phyloP scores from a whole-genome alignment of 2,329 filamentous ascomycete species.

The Talaromyces sp. region DNA sequence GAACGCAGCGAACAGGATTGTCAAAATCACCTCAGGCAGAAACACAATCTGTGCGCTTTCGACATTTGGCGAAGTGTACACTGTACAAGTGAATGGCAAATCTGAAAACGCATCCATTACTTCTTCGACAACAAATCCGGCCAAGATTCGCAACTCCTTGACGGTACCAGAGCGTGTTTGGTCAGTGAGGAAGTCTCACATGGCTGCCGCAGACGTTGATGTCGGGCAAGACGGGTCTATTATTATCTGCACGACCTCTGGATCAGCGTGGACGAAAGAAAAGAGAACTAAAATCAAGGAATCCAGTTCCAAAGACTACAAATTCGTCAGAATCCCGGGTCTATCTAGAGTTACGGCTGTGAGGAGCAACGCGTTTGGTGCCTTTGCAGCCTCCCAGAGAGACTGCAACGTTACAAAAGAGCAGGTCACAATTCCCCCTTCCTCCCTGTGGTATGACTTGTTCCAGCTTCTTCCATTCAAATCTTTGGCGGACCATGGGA shows the following conservation, averaged over 20 bases:
- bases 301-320: constrained; percentile 78
- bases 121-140: constrained; percentile 84
- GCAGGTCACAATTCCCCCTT: constrained; percentile 62
- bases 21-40: constrained; percentile 74
- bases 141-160: constrained; percentile 80
- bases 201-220: constrained; percentile 80
- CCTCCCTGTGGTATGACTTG: constrained; percentile 70
- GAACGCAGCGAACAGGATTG: constrained; percentile 62
- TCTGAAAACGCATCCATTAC: constrained; percentile 56
- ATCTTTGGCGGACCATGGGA: constrained; percentile 49
- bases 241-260: constrained; percentile 86
- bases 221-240: constrained; percentile 92
- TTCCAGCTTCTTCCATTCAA: constrained; percentile 64
- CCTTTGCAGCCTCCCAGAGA: constrained; percentile 80
- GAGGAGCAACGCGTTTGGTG: constrained; percentile 81
- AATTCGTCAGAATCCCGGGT: constrained; percentile 85
- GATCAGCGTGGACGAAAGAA: constrained; percentile 86
- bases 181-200: constrained; percentile 77
- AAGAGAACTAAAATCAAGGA: constrained; percentile 77
- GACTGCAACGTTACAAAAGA: constrained; percentile 78
- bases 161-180: constrained; percentile 78
- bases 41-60: constrained; percentile 90
- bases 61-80: constrained; percentile 80
- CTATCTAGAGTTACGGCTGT: constrained; percentile 81
- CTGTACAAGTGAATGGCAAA: constrained; percentile 69